Evolutionary conservation across 352 stramenopile genomes (phyloP), one percentile per base, ranked within the genome.

Genomic region (Pseudoperonospora humuli): DNA sequence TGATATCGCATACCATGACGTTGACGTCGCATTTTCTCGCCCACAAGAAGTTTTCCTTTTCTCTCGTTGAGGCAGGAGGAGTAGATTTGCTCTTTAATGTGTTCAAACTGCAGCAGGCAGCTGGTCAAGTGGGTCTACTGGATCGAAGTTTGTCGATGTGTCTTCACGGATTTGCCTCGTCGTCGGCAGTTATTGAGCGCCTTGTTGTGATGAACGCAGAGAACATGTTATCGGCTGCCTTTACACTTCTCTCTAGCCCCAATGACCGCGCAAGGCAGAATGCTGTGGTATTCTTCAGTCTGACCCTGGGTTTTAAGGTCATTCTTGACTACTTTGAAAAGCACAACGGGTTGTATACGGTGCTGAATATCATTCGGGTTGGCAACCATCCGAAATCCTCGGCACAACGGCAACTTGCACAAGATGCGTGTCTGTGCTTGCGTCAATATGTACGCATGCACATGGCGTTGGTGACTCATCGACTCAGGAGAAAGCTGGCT

Each of bases 301-400:
- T 93, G 31, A 88, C 79, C 4, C 45, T 93, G 17, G 55, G 63
- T 11, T 93, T 91, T 40, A 90, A 85, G 36, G 63, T 69, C 6
- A 84, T 90, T 45, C 57, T 91, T 18, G 81, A 93, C 23, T 80
- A 78, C 43, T 93, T 93, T 43, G 78, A 93, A 28, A 85, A 81
- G 26, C 52, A 88, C 36, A 75, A 93, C n/a, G 78, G 81, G 0
- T 25, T 93, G 10, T 93, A 93, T 45, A 87, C 70, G 7, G 48
- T 93, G 13, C 41, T 93, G 14, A 93, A 91, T 54, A 82, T 90
- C 26, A 90, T 93, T 39, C 76, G 81, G 15, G 75, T 80, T 3
- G 78, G 76, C 6, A 91, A 90, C 39, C 62, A 64, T 5, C 78
- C 75, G 1, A 93, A 88, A 38, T 86, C 70, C 5, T 67, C 73